Base-by-base conservation (phyloP, 192 early-diverging fungal genomes). In the Oehlia diaphana region DNA sequence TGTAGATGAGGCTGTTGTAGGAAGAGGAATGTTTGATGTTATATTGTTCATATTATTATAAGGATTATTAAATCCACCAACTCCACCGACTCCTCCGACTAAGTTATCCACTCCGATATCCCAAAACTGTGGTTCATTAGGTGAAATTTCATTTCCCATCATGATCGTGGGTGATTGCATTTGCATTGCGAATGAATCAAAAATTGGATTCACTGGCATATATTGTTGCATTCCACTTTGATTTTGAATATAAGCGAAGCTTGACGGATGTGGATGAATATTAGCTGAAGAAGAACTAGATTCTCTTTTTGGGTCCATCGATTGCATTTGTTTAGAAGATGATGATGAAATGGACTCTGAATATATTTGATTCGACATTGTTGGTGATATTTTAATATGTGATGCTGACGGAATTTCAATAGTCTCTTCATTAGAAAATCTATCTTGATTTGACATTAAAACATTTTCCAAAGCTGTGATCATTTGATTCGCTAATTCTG, bases 401-500 rank as follows among this genome's bases (percentile, higher is more conserved):
- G 53, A 21, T 58, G 53, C 16, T 19, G 53, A 42, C 21, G n/a
- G 19, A 21, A 58, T 58, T 58, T 58, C 53, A 58, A 58, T 58
- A 2, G 53, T 19, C 6, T 61, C 35, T 76, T 39, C 37, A 37
- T 76, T 31, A 23, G 53, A 23, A 23, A 42, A 76, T 63, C 33
- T 50, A n/a, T 78, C 65, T 50, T 63, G 77, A 69, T 78, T 10
- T 16, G 63, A 26, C 26, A 49, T 66, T 16, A 78, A 35, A 69
- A 78, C 44, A 21, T 26, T 49, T 68, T 78, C 65, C 1, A 78
- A 33, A 33, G 42, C 31, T 69, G 67, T n/a, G 10, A 78, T 68
- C 35, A 44, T 78, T 61, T 78, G 77, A 69, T 39, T 50, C 4
- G 65, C 77, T 9, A 78, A 69, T 42, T 78, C 77, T 19, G 65